Base-by-base conservation (phyloP, 208 protist species). In the Strigomonas oncopelti region DNA sequence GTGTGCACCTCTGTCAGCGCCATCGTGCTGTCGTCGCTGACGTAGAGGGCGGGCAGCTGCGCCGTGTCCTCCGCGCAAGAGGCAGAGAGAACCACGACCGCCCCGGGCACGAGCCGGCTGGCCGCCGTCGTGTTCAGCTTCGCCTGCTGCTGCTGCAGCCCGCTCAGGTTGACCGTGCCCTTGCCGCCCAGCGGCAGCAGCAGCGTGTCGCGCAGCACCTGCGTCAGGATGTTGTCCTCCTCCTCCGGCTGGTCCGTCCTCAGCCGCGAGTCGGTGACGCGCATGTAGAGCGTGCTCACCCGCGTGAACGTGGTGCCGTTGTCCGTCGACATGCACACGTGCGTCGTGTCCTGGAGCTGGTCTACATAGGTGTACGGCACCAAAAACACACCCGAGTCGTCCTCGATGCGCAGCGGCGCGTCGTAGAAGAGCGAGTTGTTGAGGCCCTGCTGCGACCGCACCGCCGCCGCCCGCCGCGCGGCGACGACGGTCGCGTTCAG, bases 351-450 rank as follows among this genome's bases (percentile, higher is more conserved):
- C 62, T 83, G 72, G 28, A 85, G 65, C 29, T 57, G 22, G 14
- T 59, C 13, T 1, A 86, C 45, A 67, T 87, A 75, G 31, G 74
- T 71, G 54, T 71, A 58, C 8, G 80, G 82, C 25, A 91, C 45
- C 20, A 88, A 55, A 34, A 88, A 85, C n/a, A 82, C 68, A 56
- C 85, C 81, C 51, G 76, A 72, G 64, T 84, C 80, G 51, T 91
- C 85, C 36, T 88, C 81, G 60, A 91, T 81, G 25, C 48, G 66
- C 20, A 91, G 72, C 24, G 85, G 80, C 18, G 71, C 61, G 16
- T 78, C 52, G 64, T 86, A 91, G 31, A 85, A 75, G 54, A 82
- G 69, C 2, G 77, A 68, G 71, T 86, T 91, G 53, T 64, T 73
- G 59, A 91, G 66, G 9, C 22, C 8, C 64, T 86, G 80, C 20